These are phyloP conservation scores for Arthromyces matolae DNA, from an alignment of 768 basidiomycete genomes.

Conservation along the genomic window DNA sequence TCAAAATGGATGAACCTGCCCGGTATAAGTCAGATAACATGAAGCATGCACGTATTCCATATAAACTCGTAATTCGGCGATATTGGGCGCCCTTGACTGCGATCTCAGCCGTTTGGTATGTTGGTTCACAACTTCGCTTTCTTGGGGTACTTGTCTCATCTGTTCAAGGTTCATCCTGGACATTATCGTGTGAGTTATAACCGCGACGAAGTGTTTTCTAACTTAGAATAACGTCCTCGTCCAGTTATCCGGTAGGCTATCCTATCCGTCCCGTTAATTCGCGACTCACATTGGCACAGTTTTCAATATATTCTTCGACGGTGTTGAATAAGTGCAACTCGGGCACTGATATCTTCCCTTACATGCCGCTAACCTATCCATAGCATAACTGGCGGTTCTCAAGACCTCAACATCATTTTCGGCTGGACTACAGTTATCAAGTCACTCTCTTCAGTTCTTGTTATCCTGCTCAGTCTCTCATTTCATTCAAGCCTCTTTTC, in stretches of 20 bases:
- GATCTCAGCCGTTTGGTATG: slow-evolving; percentile 73
- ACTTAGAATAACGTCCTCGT: no score
- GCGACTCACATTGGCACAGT: slow-evolving; percentile 34
- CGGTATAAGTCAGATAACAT: slow-evolving; percentile 74
- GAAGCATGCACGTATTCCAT: slow-evolving; percentile 70
- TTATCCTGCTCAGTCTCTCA: slow-evolving; percentile 26
- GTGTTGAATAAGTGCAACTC: slow-evolving; percentile 54
- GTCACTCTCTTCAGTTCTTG: slow-evolving; percentile 34
- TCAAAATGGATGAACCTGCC: slow-evolving; percentile 78
- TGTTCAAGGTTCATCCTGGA: slow-evolving; percentile 65
- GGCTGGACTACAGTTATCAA: slow-evolving; percentile 86
- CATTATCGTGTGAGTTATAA: slow-evolving; percentile 59
- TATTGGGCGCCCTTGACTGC: slow-evolving; percentile 74
- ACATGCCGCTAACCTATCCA: not conserved
- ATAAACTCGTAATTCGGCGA: slow-evolving; percentile 69
- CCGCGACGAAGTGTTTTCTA: no score
- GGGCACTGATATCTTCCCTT: not conserved
- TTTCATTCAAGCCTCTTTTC: slow-evolving; percentile 32
- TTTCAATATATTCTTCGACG: slow-evolving; percentile 75
- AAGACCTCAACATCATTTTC: slow-evolving; percentile 57
- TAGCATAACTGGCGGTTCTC: slow-evolving; percentile 55
- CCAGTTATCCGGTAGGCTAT: slow-evolving; percentile 58
- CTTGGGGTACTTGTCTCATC: no score
- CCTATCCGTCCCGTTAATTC: not conserved
- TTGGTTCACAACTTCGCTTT: no score